Evolutionary conservation across 495 filamentous ascomycete species (phyloP).

Genomic region (Corynascus novoguineensis): DNA sequence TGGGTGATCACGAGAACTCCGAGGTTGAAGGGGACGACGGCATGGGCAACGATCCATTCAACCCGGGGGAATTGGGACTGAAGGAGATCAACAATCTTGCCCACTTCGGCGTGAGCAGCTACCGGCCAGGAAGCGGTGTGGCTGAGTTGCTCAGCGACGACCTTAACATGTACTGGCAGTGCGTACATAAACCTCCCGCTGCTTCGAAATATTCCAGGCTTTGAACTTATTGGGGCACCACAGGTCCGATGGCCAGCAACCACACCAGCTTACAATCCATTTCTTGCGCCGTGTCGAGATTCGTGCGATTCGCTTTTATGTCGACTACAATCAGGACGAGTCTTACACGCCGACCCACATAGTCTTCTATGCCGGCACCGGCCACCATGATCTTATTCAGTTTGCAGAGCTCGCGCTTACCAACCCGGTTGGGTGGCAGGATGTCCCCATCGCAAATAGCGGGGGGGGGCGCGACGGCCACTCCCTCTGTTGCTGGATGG

Average conservation of each 20-base stretch:
- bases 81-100: conserved; percentile 94
- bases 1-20: conserved; percentile 18
- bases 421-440: conserved; percentile 81
- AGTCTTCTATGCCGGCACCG: conserved; percentile 76
- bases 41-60: conserved; percentile 29
- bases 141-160: conserved; percentile 77
- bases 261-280: conserved; percentile 87
- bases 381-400: conserved; percentile 77
- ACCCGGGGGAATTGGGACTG: conserved; percentile 49
- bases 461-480: conserved; percentile 55
- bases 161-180: conserved; percentile 84
- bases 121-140: conserved; percentile 87
- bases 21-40: conserved; percentile 32
- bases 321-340: conserved; percentile 89
- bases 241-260: conserved; percentile 86
- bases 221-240: conserved; percentile 6
- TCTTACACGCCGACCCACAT: conserved; percentile 96
- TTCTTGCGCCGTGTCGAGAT: conserved; percentile 91
- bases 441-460: conserved; percentile 70
- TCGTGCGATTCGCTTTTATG: conserved; percentile 73
- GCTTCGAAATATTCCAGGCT: neutral
- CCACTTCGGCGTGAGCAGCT: conserved; percentile 84
- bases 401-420: conserved; percentile 75
- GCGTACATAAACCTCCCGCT: conserved; percentile 23
- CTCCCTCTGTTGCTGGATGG: conserved; percentile 75